Evolutionary conservation across 331 rosid genomes (phyloP), one percentile per base, ranked within the genome.

Genomic region (Pyrus hybrid): DNA sequence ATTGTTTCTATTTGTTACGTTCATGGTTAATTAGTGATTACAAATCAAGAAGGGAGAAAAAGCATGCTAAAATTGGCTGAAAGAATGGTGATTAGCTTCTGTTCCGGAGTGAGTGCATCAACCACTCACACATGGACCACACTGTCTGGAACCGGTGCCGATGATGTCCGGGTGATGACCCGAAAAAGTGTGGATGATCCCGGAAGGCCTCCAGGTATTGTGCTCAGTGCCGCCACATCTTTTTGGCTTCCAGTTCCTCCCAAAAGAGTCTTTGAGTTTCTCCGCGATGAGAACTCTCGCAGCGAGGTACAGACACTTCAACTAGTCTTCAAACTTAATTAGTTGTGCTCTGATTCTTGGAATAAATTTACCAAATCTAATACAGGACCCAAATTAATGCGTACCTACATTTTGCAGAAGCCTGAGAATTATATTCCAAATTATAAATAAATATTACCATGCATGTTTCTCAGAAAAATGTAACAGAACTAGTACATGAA

Each of bases 71-170:
- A 95, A 71, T 81, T 95, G 23, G 99, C 99, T 0, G 99, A 95
- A 86, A 90, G 99, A 60, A 95, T 95, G 99, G 97, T 90, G 4
- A 89, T 92, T 71, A 95, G 99, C 82, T 95, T 95, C 71, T 95
- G 99, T 30, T 92, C 88, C 16, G 99, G 99, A 76, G 99, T 92
- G 87, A 90, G 97, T 51, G 99, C 97, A 32, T 92, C 99, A 1
- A 95, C 99, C 13, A 91, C 99, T 21, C 97, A 90, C 74, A 90
- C 97, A 5, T 95, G 99, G 99, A 95, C 99, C 0, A 92, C 97
- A 7, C 79, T 92, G 1, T 85, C 96, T 0, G 99, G 99, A 23
- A 92, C 97, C 0, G 97, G 97, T 7, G 97, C 97, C 1, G 99
- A 95, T 77, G 99, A 95, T 67, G 97, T 95, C 1, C 85, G 99